phyloP scores from a whole-genome alignment of 441 rosid genomes.

The Syzygium syzygioides region DNA sequence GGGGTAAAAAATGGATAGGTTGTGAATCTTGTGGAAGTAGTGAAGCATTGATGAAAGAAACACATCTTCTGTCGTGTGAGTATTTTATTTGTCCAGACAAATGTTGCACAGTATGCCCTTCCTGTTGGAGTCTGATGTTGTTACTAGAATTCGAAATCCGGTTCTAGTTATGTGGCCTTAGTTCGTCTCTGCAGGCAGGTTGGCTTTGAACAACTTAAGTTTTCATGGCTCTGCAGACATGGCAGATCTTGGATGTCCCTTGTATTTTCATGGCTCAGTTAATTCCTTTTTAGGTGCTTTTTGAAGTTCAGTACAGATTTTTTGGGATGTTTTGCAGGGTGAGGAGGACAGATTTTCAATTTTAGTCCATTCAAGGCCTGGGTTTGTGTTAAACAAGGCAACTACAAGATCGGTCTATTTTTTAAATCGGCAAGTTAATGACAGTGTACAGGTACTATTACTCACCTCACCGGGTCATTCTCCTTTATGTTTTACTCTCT shows the following conservation, averaged over 20 bases:
- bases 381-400: constrained; percentile 74
- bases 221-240: not conserved
- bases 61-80: not conserved
- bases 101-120: not conserved
- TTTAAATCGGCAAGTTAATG: constrained; percentile 76
- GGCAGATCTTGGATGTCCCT: not conserved
- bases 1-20: not conserved
- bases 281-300: not conserved
- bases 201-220: not conserved
- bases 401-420: constrained; percentile 75
- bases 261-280: not conserved
- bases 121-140: not conserved
- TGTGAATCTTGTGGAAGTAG: not conserved
- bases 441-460: constrained; percentile 66
- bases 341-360: constrained; percentile 72
- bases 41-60: not conserved
- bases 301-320: not conserved
- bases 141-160: not conserved
- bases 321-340: constrained; percentile 42
- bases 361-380: constrained; percentile 92
- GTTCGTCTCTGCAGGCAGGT: not conserved
- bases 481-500: not conserved
- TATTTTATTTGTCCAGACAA: not conserved
- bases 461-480: not conserved
- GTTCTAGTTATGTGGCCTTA: not conserved